phyloP scores from a whole-genome alignment of 1,139 yeast species.

The Lodderomyces margitis region DNA sequence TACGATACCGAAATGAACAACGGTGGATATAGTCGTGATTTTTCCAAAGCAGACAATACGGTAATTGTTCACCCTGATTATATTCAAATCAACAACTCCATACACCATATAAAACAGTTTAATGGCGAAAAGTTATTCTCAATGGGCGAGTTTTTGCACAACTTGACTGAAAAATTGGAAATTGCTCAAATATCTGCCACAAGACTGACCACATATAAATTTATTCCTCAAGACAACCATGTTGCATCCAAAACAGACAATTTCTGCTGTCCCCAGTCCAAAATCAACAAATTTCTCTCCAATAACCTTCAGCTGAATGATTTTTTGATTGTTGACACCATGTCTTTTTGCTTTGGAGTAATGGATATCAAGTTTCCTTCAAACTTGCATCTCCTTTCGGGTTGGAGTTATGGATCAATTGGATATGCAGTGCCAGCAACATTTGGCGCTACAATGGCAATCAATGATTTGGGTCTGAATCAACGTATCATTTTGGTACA shows the following conservation, averaged over 20 bases:
- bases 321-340: slow-evolving; percentile 70
- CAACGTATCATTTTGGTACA: slow-evolving; percentile 68
- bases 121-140: slow-evolving; percentile 22
- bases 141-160: slow-evolving; percentile 21
- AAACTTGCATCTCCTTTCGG: slow-evolving; percentile 53
- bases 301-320: slow-evolving; percentile 55
- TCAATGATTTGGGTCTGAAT: slow-evolving; percentile 47
- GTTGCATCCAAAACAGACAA: slow-evolving; percentile 12
- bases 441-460: slow-evolving; percentile 73
- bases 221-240: slow-evolving; percentile 6
- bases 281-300: slow-evolving; percentile 32
- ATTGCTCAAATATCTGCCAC: slow-evolving; percentile 6
- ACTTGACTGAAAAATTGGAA: slow-evolving; percentile 13
- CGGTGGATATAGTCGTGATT: slow-evolving; percentile 34
- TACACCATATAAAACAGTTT: slow-evolving; percentile 20
- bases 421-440: slow-evolving; percentile 87
- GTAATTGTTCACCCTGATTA: slow-evolving; percentile 38
- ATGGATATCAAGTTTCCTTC: slow-evolving; percentile 61
- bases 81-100: slow-evolving; percentile 26
- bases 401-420: slow-evolving; percentile 75
- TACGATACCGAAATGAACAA: slow-evolving; percentile 55
- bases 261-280: slow-evolving; percentile 27
- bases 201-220: slow-evolving; percentile 5
- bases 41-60: slow-evolving; percentile 21
- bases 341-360: slow-evolving; percentile 71